A percentile compares a stretch with the other conserved stretches of the same genome.
phyloP scores from a whole-genome alignment of 2,329 filamentous ascomycete species.

The Dothidotthia symphoricarpi region DNA sequence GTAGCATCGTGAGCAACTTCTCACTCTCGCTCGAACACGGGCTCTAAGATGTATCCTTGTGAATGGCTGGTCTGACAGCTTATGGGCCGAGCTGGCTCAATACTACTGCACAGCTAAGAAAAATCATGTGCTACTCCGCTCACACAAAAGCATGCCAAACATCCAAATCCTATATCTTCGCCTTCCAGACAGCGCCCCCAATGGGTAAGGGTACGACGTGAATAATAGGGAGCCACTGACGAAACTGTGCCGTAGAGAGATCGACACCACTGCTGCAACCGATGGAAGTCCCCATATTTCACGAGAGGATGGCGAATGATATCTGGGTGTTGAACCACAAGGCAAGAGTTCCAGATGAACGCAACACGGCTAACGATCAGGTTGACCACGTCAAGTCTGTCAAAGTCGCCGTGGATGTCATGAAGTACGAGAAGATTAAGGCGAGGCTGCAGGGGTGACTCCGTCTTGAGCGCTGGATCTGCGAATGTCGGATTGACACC shows the following conservation, averaged over 20 bases:
- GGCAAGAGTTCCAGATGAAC: slow-evolving; percentile 11
- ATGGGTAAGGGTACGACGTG: slow-evolving; percentile 18
- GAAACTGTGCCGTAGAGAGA: slow-evolving; percentile 20
- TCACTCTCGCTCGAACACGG: slow-evolving; percentile 20
- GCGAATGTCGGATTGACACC: too few relatives aligned
- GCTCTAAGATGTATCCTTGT: slow-evolving; percentile 21
- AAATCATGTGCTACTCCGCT: slow-evolving; percentile 11
- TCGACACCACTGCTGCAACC: slow-evolving; percentile 16
- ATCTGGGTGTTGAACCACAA: slow-evolving; percentile 25
- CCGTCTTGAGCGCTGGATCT: too few relatives aligned
- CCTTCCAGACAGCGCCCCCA: slow-evolving; percentile 23
- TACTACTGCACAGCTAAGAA: slow-evolving; percentile 8
- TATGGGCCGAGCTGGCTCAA: slow-evolving; percentile 9
- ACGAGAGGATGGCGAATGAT: slow-evolving; percentile 12
- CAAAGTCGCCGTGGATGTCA: slow-evolving; percentile 24
- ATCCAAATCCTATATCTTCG: slow-evolving; percentile 29
- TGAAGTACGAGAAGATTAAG: slow-evolving; percentile 12
- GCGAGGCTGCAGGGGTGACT: slow-evolving; percentile 17
- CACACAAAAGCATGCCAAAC: slow-evolving; percentile 10
- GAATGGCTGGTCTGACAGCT: slow-evolving; percentile 15
- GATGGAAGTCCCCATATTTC: slow-evolving; percentile 18
- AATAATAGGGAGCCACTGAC: slow-evolving; percentile 17
- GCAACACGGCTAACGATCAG: slow-evolving; percentile 21
- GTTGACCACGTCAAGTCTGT: slow-evolving; percentile 28
- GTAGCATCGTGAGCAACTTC: slow-evolving; percentile 15